A percentile compares a stretch with the other conserved stretches of the same genome.
These are phyloP conservation scores for Pseudopediastrum boryanum DNA, from an alignment of 139 green algal genomes.

Conservation along the genomic window DNA sequence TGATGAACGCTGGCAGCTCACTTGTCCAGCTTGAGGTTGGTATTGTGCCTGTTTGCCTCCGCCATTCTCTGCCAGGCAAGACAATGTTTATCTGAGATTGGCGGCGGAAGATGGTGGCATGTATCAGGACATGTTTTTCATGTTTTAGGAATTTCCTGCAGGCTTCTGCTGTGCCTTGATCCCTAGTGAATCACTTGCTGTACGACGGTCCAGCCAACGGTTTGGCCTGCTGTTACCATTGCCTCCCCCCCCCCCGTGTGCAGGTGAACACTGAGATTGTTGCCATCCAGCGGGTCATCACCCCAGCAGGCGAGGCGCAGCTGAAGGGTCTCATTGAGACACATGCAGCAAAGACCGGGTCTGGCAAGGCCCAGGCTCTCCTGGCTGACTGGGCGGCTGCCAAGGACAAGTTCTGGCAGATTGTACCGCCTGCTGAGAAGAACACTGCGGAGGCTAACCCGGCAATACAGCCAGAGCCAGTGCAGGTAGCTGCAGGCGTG, in stretches of 20 bases:
- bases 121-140: neutral
- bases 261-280: slow-evolving; percentile 98
- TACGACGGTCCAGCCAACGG: too few relatives aligned
- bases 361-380: slow-evolving; percentile 70
- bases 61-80: too few relatives aligned
- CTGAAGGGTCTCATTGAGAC: slow-evolving; percentile 81
- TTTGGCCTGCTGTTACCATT: neutral
- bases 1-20: too few relatives aligned
- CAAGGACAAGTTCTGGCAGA: slow-evolving; percentile 94
- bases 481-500: too few relatives aligned
- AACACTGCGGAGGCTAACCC: slow-evolving; percentile 71
- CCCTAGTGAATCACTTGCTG: neutral
- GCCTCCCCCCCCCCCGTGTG: neutral
- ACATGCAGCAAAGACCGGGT: slow-evolving; percentile 87
- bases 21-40: too few relatives aligned
- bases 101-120: neutral
- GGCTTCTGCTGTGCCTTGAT: neutral
- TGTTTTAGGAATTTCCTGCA: neutral
- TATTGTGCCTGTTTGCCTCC: too few relatives aligned
- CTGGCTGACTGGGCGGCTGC: slow-evolving; percentile 82
- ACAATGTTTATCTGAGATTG: too few relatives aligned
- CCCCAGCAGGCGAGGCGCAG: slow-evolving; percentile 85
- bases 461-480: too few relatives aligned
- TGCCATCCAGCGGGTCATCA: slow-evolving; percentile 88
- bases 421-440: slow-evolving; percentile 92